These are phyloP conservation scores for Emericellopsis terricola DNA, from an alignment of 495 filamentous ascomycete species.

Conservation along the genomic window DNA sequence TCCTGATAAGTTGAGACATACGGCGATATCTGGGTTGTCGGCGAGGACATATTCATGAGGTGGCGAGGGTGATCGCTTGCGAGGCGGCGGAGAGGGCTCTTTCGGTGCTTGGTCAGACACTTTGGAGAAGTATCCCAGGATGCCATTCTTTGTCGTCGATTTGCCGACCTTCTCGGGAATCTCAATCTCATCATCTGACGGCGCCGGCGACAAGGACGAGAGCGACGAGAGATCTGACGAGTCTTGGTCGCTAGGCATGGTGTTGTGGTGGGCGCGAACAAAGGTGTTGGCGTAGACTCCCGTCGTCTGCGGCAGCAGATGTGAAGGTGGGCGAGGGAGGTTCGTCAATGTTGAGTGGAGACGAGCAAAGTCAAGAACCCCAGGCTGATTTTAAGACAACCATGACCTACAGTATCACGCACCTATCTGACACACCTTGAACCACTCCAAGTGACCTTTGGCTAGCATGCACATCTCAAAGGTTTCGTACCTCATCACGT, in stretches of 20 bases:
- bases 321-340: conserved; percentile 1
- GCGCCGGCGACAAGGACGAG: conserved; percentile 31
- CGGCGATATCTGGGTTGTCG: conserved; percentile 76
- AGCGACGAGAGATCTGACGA: conserved; percentile 36
- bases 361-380: no score
- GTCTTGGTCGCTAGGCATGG: conserved; percentile 29
- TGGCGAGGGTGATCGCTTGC: conserved; percentile 64
- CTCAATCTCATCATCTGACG: conserved; percentile 34
- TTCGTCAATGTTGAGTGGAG: conserved; percentile 1
- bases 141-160: conserved; percentile 9
- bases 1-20: no score
- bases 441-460: no score
- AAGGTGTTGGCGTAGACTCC: conserved; percentile 5
- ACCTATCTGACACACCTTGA: no score
- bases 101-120: conserved; percentile 21
- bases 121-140: conserved; percentile 40
- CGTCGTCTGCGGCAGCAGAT: conserved; percentile 2
- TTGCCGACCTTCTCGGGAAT: conserved; percentile 18
- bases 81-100: conserved; percentile 44
- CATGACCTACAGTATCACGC: no score
- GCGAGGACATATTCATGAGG: conserved; percentile 76
- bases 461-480: no score
- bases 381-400: no score
- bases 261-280: conserved; percentile 2
- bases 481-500: no score